Percentiles rank a stretch among this genome's conserved stretches.
phyloP scores from a whole-genome alignment of 2,329 filamentous ascomycete genomes.

The Clonostachys chloroleuca region DNA sequence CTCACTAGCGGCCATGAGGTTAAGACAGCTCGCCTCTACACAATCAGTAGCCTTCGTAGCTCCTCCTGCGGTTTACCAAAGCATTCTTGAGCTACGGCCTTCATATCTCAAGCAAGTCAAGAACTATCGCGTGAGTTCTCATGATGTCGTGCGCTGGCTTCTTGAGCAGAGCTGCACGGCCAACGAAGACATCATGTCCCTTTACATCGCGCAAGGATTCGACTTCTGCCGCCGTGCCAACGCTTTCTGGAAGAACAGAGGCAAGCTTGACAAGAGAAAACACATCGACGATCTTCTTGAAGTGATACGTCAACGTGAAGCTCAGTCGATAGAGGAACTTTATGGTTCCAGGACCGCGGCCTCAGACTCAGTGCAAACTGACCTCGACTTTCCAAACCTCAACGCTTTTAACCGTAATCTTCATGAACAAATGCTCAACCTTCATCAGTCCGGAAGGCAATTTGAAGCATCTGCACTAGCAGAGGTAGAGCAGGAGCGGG shows the following conservation, averaged over 20 bases:
- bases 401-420: constrained; percentile 10
- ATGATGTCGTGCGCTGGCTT: constrained; percentile 47
- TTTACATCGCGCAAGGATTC: constrained; percentile 55
- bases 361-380: too few relatives aligned
- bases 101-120: constrained; percentile 1
- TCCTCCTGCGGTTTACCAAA: constrained; percentile 57
- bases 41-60: constrained; percentile 53
- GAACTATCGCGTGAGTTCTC: constrained; percentile 4
- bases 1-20: constrained; percentile 55
- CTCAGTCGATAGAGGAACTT: constrained; percentile 25
- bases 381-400: background rate
- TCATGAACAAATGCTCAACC: too few relatives aligned
- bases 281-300: constrained; percentile 12
- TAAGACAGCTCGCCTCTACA: constrained; percentile 51
- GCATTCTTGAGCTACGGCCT: constrained; percentile 41
- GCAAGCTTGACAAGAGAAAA: constrained; percentile 9
- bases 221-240: constrained; percentile 56
- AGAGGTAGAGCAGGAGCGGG: constrained; percentile 56
- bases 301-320: constrained; percentile 24
- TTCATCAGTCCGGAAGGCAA: too few relatives aligned
- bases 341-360: background rate
- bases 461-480: constrained; percentile 36
- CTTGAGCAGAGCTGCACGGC: constrained; percentile 57
- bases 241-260: constrained; percentile 33
- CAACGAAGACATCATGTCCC: constrained; percentile 52